These are phyloP conservation scores for Elsinoe batatas DNA, from an alignment of 2,329 filamentous ascomycete genomes.

Conservation along the genomic window DNA sequence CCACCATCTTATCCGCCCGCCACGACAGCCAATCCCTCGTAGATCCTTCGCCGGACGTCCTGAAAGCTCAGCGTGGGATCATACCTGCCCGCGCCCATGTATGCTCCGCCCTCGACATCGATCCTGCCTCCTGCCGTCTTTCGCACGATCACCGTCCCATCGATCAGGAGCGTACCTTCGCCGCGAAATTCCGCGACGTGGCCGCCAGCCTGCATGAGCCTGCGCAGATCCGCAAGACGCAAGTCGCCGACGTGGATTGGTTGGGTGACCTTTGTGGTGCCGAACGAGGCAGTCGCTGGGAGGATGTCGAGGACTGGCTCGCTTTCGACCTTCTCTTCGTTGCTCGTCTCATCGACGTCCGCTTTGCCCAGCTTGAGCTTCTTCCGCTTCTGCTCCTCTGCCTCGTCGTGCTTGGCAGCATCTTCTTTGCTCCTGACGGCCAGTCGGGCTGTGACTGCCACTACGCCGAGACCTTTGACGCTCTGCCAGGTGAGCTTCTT, in stretches of 20 bases:
- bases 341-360: conserved; percentile 32
- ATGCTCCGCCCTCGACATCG: conserved; percentile 70
- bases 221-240: conserved; percentile 75
- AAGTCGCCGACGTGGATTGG: conserved; percentile 92
- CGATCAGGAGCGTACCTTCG: conserved; percentile 83
- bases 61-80: conserved; percentile 52
- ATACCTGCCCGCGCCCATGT: conserved; percentile 32
- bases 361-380: conserved; percentile 43
- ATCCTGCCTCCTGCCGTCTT: conserved; percentile 82
- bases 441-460: conserved; percentile 74
- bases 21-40: conserved; percentile 87
- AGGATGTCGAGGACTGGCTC: conserved; percentile 50
- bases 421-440: conserved; percentile 31
- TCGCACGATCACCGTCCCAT: conserved; percentile 75
- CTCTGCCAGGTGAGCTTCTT: conserved; percentile 91
- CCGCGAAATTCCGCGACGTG: conserved; percentile 88
- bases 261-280: conserved; percentile 58
- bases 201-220: conserved; percentile 69
- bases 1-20: conserved; percentile 49
- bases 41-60: conserved; percentile 82
- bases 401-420: conserved; percentile 30
- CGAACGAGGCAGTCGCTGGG: conserved; percentile 51
- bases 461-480: conserved; percentile 78
- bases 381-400: conserved; percentile 37
- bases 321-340: conserved; percentile 4